Base-by-base conservation (phyloP, 1,284 basidiomycete species). In the Taiwanofungus camphoratus region DNA sequence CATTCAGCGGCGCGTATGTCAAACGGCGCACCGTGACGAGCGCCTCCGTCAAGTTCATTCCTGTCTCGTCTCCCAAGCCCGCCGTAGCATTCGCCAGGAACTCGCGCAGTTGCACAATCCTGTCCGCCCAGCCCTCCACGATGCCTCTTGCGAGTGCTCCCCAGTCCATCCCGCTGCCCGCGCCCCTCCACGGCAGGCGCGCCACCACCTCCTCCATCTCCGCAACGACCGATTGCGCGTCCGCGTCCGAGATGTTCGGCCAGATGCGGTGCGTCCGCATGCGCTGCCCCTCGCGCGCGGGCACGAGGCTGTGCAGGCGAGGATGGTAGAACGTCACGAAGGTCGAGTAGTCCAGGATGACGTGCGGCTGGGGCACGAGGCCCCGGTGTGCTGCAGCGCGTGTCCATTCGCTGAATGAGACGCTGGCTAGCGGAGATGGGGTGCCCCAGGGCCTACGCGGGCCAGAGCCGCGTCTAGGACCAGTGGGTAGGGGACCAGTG, bases 281-380 rank as follows among this genome's bases (percentile, higher is more conserved):
- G 20, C 11, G 13, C 22, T 38, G 36, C 9, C 21, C 22, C n/a
- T 24, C 5, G 12, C 36, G 36, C 19, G 36, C 20, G 2, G 20
- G 19, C 5, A 24, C 36, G 1, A 38, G 5, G n/a, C 36, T 38
- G 20, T 24, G 36, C 22, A 38, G 19, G 20, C 36, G 36, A 8
- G 36, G 36, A 24, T 38, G 20, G 36, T 38, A 38, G 36, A 38
- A 38, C 13, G 20, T 38, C 5, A 38, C n/a, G 36, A 38, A 38
- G 13, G 36, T n/a, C 12, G 36, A 38, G 19, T 38, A 38, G 22
- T 38, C 36, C 12, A 38, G 36, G 4, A 8, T 8, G 11, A 38
- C 21, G 7, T 38, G 36, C 11, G 36, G 36, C 36, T 38, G 36
- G 12, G 36, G 36, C 4, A 26, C 8, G 20, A 24, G 5, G 19